Percentiles rank a stretch among this genome's conserved stretches.
Conservation (phyloP, 345 rosid genomes). For the Leavenworthia alabamica region DNA sequence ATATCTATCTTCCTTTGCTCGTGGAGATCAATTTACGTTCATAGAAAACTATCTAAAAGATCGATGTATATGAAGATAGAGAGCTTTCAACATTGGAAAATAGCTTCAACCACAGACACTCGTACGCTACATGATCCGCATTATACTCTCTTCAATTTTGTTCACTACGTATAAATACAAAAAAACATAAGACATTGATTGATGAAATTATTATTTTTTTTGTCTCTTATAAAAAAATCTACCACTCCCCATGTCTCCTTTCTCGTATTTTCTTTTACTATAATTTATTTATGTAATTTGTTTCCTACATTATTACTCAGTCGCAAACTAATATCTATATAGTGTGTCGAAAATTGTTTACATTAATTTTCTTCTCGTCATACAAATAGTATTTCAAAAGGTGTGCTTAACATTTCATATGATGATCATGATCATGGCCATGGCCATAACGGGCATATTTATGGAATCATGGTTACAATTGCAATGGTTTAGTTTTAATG, state of each 20-base stretch:
- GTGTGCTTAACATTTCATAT: background rate
- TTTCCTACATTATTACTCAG: background rate
- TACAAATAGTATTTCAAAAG: background rate
- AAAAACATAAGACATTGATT: background rate
- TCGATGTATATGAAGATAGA: background rate
- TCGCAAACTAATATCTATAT: background rate
- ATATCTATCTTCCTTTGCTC: constrained; percentile 13
- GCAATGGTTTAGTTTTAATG: background rate
- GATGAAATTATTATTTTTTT: constrained; percentile 3
- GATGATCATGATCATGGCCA: background rate
- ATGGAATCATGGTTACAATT: background rate
- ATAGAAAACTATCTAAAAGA: background rate
- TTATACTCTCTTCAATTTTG: background rate
- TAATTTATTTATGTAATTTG: background rate
- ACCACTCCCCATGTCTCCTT: background rate
- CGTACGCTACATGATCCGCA: background rate
- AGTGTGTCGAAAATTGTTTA: background rate
- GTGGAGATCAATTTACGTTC: background rate
- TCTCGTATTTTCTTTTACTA: constrained; percentile 3
- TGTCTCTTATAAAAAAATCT: constrained; percentile 6
- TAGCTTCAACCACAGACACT: background rate
- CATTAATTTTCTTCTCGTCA: no score
- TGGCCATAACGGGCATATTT: no score
- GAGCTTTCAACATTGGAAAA: background rate
- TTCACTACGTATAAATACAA: background rate